Percentiles rank a stretch among this genome's conserved stretches.
These are phyloP conservation scores for Colletotrichum cordylinicola DNA, from an alignment of 2,329 filamentous ascomycete genomes.

Conservation along the genomic window DNA sequence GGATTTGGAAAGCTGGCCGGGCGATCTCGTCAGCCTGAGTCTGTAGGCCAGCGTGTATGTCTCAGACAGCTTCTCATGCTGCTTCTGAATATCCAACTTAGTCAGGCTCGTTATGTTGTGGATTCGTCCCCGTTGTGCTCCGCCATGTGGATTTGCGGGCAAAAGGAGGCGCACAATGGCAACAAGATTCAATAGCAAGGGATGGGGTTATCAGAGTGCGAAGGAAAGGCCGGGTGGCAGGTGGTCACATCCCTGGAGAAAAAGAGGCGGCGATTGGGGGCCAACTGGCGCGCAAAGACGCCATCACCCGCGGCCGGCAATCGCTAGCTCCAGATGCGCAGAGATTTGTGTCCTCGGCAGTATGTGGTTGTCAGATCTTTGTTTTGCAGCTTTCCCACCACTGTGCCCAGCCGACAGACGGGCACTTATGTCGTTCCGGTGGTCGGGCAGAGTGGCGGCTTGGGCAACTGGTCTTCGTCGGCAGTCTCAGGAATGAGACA, in stretches of 20 bases:
- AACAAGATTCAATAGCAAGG: background rate
- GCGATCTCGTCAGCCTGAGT: background rate
- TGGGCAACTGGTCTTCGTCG: background rate
- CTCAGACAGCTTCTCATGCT: background rate
- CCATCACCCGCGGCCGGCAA: conserved; percentile 1
- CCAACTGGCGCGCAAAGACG: background rate
- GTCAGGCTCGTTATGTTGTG: background rate
- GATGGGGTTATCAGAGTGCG: background rate
- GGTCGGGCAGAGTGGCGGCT: background rate
- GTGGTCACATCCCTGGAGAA: background rate
- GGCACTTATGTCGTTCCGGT: background rate
- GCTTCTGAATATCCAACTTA: background rate
- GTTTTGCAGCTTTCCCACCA: background rate
- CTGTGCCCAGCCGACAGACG: background rate
- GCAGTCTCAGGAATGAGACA: background rate
- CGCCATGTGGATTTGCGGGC: background rate
- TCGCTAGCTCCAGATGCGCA: conserved; percentile 3
- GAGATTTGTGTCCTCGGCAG: conserved; percentile 6
- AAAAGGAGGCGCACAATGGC: background rate
- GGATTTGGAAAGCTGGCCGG: background rate
- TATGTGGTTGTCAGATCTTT: background rate
- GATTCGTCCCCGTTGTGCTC: background rate
- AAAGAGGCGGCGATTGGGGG: background rate
- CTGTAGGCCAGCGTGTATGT: background rate
- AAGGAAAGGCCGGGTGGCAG: background rate